Evolutionary conservation across 805 yeast species (phyloP), one percentile per base, ranked within the genome.

Genomic region (Teunomyces atbi): DNA sequence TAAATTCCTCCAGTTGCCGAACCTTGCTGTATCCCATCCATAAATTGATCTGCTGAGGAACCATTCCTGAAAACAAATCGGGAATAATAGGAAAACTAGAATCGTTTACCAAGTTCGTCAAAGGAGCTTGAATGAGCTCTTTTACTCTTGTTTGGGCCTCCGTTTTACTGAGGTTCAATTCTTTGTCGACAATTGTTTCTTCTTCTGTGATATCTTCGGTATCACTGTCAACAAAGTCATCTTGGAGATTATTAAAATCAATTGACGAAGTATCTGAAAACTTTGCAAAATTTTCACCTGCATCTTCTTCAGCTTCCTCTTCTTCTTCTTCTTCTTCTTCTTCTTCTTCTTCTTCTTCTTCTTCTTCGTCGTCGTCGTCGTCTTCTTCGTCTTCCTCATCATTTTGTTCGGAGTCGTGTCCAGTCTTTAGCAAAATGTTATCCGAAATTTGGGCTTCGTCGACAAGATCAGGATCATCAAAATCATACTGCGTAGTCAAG

Each of bases 11-110:
- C 2, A 48, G 43, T 18, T 63, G 27, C 19, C 32, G 51, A 34
- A 38, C 49, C 5, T 45, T 43, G 3, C 72, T 59, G 1, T 71
- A 62, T 1, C 91, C 91, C 66, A 84, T 73, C 92, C 92, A 86
- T 5, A 86, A 62, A 56, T 86, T 86, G 28, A 86, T 80, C 58
- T 86, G 91, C 59, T 86, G 91, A 1, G 90, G 81, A 1, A 77
- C 61, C 10, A 84, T 60, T 2, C 55, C 59, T 6, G 62, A 54
- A 45, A 82, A 61, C n/a, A 75, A 59, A 0, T 48, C 51, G 0
- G 81, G 84, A 11, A 60, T 57, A 13, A 77, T 51, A 4, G 81
- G 80, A 32, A 75, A 59, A 20, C 37, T 39, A 8, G 48, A 44
- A 1, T 66, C 55, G 15, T 50, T 45, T 4, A 43, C 47, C 33